phyloP scores from a whole-genome alignment of 371 early-diverging fungal species.

The Mucor circinelloides region DNA sequence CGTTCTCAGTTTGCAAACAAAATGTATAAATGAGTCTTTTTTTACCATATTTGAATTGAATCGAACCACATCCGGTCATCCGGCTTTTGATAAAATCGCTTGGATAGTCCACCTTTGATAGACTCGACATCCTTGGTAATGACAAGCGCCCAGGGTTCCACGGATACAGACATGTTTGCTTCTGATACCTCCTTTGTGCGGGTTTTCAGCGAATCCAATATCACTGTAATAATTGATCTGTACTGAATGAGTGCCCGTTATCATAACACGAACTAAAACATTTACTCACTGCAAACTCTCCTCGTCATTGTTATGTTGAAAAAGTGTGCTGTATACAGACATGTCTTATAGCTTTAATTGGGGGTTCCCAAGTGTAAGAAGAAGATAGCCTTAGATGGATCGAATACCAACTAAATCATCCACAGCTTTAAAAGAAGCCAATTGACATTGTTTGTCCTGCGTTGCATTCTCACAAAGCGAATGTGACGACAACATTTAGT shows the following conservation, averaged over 20 bases:
- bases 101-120: background rate
- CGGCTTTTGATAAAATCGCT: background rate
- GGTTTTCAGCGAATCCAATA: background rate
- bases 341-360: background rate
- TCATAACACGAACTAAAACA: background rate
- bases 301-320: background rate
- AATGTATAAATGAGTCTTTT: background rate
- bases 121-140: background rate
- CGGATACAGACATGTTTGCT: background rate
- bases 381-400: background rate
- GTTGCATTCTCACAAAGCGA: background rate
- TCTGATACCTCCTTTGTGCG: too few relatives aligned
- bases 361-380: background rate
- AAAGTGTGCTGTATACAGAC: background rate
- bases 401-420: background rate
- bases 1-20: background rate
- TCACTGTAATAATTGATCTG: background rate
- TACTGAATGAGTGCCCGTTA: background rate
- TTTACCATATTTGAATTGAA: constrained; percentile 20
- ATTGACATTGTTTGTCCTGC: constrained; percentile 3
- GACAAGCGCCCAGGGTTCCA: constrained; percentile 2
- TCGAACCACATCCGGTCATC: constrained; percentile 20
- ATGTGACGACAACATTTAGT: constrained; percentile 2
- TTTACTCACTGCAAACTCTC: background rate
- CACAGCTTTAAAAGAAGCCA: background rate